Evolutionary conservation across 2,329 filamentous ascomycete species (phyloP).

Genomic region (Talaromyces sp.): DNA sequence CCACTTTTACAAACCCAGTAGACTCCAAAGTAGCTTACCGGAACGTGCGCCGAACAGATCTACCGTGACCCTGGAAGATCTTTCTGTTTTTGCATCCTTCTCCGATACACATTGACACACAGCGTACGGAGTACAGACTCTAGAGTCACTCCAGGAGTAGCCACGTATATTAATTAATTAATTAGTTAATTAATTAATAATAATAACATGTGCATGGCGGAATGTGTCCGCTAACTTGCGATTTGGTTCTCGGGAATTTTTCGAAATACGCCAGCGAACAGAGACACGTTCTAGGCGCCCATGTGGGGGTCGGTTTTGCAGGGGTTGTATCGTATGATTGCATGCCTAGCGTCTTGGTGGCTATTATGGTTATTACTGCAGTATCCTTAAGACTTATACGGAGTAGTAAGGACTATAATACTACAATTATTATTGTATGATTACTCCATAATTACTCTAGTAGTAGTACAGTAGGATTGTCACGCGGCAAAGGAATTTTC

Average conservation of each 20-base stretch:
- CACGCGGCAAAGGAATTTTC: not conserved
- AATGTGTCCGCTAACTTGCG: too few relatives aligned
- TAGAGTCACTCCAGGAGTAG: not conserved
- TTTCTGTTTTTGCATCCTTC: not conserved
- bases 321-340: not conserved
- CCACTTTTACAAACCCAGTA: not conserved
- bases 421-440: too few relatives aligned
- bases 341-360: not conserved
- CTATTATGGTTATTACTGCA: too few relatives aligned
- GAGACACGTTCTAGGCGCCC: not conserved
- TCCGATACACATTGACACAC: not conserved
- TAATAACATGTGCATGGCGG: not conserved
- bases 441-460: too few relatives aligned
- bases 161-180: not conserved
- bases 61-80: too few relatives aligned
- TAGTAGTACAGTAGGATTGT: not conserved
- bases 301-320: not conserved
- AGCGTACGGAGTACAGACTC: not conserved
- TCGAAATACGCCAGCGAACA: not conserved
- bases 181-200: not conserved
- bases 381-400: too few relatives aligned
- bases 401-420: too few relatives aligned
- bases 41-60: not conserved
- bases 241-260: too few relatives aligned
- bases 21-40: not conserved